A percentile compares a stretch with the other conserved stretches of the same genome.
These are phyloP conservation scores for Schizochytrium sp. DNA, from an alignment of 108 stramenopile genomes.

Conservation along the genomic window DNA sequence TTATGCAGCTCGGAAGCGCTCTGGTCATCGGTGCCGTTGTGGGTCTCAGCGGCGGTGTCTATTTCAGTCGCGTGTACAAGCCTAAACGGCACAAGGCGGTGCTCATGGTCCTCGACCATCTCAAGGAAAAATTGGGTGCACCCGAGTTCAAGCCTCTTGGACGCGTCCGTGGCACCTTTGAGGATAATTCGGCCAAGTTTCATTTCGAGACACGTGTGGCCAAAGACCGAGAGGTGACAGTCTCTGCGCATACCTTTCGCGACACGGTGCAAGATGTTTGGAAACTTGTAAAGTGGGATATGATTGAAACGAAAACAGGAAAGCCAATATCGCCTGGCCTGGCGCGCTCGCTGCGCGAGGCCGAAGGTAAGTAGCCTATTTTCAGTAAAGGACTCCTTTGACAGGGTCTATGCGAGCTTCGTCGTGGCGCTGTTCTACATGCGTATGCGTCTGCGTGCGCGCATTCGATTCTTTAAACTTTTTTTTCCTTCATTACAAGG, in stretches of 20 bases:
- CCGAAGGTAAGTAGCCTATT: too few relatives aligned
- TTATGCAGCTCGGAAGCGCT: not conserved
- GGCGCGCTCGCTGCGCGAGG: too few relatives aligned
- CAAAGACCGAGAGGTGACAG: not conserved
- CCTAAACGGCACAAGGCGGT: not conserved
- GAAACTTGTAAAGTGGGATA: not conserved
- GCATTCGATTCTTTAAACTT: too few relatives aligned
- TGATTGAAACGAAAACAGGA: too few relatives aligned
- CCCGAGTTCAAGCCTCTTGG: not conserved
- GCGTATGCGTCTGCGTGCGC: too few relatives aligned
- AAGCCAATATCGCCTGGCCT: too few relatives aligned
- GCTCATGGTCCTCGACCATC: not conserved
- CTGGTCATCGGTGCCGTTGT: not conserved
- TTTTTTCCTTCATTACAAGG: too few relatives aligned
- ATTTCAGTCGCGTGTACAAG: not conserved
- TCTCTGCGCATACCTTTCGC: not conserved
- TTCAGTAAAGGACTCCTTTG: too few relatives aligned
- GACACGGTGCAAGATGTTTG: not conserved
- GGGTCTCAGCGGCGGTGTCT: not conserved
- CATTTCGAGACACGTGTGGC: not conserved
- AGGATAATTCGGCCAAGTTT: not conserved
- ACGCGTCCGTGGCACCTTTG: not conserved
- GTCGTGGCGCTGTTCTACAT: too few relatives aligned
- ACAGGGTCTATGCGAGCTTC: too few relatives aligned
- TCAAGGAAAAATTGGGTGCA: not conserved